phyloP scores from a whole-genome alignment of 176 grass and related monocot species.

The Chrysopogon serrulatus region DNA sequence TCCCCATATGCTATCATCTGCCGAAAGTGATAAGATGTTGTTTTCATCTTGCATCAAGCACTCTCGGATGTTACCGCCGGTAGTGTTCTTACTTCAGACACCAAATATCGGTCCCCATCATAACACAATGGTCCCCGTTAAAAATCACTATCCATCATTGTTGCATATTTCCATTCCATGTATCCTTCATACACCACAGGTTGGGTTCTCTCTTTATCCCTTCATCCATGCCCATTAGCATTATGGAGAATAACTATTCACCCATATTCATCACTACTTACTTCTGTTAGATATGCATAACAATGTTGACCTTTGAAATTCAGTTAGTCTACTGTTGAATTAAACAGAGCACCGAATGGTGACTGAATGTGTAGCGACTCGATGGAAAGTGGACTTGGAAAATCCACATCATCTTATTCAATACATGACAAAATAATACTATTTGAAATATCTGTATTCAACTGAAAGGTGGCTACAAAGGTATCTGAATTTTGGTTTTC shows the following conservation, averaged over 20 bases:
- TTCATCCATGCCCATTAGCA: neutral
- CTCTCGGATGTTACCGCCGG: neutral
- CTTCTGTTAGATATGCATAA: no score
- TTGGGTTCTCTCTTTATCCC: neutral
- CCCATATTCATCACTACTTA: no score
- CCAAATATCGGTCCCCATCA: neutral
- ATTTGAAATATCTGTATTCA: no score
- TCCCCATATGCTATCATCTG: neutral
- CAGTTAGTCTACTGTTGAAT: no score
- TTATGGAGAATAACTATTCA: neutral
- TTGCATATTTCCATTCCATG: neutral
- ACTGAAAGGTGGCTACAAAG: no score
- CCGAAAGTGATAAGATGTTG: neutral
- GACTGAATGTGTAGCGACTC: no score
- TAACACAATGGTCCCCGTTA: neutral
- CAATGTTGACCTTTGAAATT: no score
- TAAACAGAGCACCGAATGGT: no score
- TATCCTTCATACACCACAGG: neutral
- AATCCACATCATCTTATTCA: no score
- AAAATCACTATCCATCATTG: neutral
- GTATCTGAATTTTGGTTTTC: no score
- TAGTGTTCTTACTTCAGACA: neutral
- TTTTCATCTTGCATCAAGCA: neutral
- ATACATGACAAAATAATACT: no score
- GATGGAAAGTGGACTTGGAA: no score